These are phyloP conservation scores for Phytophthora pisi DNA, from an alignment of 352 stramenopile genomes.

Conservation along the genomic window DNA sequence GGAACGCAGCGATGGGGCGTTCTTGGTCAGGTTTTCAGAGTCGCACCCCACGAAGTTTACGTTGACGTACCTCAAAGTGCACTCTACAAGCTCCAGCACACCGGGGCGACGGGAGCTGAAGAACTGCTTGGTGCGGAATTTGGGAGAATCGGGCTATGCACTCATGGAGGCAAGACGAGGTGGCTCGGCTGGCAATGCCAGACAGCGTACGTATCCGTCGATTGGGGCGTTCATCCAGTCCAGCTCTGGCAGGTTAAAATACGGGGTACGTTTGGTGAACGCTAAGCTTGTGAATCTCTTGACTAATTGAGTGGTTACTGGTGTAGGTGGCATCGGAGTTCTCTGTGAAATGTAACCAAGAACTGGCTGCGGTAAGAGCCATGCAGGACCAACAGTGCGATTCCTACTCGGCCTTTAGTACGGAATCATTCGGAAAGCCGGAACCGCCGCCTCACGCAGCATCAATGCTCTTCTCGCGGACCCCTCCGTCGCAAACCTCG, in stretches of 20 bases:
- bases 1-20: conserved; percentile 60
- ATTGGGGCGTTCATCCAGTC: conserved; percentile 71
- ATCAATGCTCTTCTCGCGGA: conserved; percentile 57
- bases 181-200: conserved; percentile 14
- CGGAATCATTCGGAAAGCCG: conserved; percentile 50
- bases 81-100: conserved; percentile 34
- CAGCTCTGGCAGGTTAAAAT: conserved; percentile 59
- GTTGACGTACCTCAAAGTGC: conserved; percentile 80
- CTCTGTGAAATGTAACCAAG: conserved; percentile 59
- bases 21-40: conserved; percentile 82
- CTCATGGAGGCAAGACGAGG: conserved; percentile 49
- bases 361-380: conserved; percentile 47
- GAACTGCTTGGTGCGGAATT: conserved; percentile 76
- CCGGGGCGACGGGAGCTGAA: conserved; percentile 61
- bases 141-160: conserved; percentile 52
- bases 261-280: conserved; percentile 45
- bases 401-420: conserved; percentile 73
- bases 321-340: conserved; percentile 58
- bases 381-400: conserved; percentile 56
- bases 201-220: conserved; percentile 56
- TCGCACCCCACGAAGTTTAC: conserved; percentile 80
- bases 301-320: not conserved
- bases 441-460: conserved; percentile 18
- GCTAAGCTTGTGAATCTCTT: not conserved
- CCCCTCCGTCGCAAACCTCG: conserved; percentile 26